Evolutionary conservation across 176 grass and related monocot species (phyloP), one percentile per base, ranked within the genome.

Genomic region (Musa beccarii): DNA sequence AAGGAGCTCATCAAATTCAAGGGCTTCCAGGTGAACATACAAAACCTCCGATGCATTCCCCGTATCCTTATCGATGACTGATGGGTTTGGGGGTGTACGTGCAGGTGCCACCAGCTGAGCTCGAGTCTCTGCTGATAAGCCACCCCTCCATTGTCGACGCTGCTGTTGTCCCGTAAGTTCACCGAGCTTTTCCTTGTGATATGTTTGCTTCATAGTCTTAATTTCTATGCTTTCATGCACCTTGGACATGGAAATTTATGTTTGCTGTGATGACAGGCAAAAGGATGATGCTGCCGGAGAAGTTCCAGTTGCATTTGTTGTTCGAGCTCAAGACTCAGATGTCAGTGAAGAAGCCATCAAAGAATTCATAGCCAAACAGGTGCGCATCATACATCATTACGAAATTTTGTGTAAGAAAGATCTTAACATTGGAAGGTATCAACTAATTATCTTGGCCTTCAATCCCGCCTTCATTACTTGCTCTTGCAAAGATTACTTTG

Each of bases 1-100:
- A 98, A 98, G 86, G 95, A 98, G 90, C 88, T 98, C 82, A 98
- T 98, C 86, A 98, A 98, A 66, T 91, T 84, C 86, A 93, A 93
- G 72, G 95, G 90, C 4, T 98, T 98, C 76, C 90, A 93, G 85
- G 92, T 96, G 79, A 49, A 3, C 34, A 57, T 4, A 9, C 49
- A 63, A 22, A 10, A 43, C 49, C 11, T 66, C n/a, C 0, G 4
- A 43, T 0, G 34, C 34, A 43, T 43, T 43, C 34, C 34, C 34
- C 34, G 6, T 43, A 43, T 43, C 34, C 34, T 43, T 43, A 43
- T 61, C 12, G n/a, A 61, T 61, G 0, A 61, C 16, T 59, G 54
- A 61, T 6, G 1, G 57, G 3, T 2, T 59, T 59, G 1, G 56
- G 14, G 2, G 53, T 43, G 1, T 4, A 14, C 13, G 49, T 64